Base-by-base conservation (phyloP, 1,139 yeast species). In the Candida glucosophila region DNA sequence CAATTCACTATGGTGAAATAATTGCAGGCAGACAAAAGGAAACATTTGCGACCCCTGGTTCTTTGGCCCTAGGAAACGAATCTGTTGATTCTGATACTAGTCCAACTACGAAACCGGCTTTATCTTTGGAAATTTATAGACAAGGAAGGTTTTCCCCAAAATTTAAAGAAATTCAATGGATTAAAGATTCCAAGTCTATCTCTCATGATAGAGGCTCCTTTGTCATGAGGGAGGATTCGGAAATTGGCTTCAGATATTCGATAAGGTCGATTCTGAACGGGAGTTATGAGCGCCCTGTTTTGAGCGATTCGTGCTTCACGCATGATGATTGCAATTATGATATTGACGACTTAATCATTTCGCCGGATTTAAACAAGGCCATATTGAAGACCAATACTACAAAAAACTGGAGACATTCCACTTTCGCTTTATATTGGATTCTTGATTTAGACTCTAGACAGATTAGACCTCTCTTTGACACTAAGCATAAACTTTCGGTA, bases 321-420 rank as follows among this genome's bases (percentile, higher is more conserved):
- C 58, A 51, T 33, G 51, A 61, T 1, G 65, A 55, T 1, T 29
- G 32, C 2, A 47, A 46, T n/a, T 71, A 68, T 39, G 54, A 53
- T 2, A 68, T 80, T 15, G 75, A 70, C 25, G 52, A 53, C 14
- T 57, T 78, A 23, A 57, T 57, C 4, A 78, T 85, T 2, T 75
- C 85, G 14, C 83, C 86, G 15, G 70, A 79, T 49, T 59, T 79
- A 43, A 47, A 56, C 20, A 57, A 52, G 35, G 79, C 81, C 0
- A 41, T 79, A 18, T 50, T 80, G 20, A 65, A 50, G 23, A 66
- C 83, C 0, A 67, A 82, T 39, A 43, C 59, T 8, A 55, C 62
- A 17, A 57, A 63, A 26, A 68, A 72, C 39, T 88, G 82, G 73
- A 66, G 98, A 36, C 90, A 86, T 45, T 88, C 96, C 3, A 57